Conservation (phyloP, 2,329 filamentous ascomycete species). For the Graphium sp. region DNA sequence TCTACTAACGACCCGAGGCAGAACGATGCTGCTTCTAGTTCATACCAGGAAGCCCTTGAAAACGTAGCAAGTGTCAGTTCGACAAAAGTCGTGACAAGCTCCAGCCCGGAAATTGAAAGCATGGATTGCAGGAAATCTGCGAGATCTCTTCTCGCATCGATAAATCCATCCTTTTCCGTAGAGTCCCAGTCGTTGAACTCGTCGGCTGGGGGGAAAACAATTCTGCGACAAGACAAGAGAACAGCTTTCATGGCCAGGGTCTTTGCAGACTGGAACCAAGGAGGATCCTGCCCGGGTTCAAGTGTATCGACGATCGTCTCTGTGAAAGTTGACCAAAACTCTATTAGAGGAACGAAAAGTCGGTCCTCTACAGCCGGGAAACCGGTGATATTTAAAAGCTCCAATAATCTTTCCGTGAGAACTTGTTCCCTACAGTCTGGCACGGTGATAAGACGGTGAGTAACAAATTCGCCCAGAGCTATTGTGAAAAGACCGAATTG, state of each 20-base stretch:
- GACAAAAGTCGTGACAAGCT: conserved; percentile 39
- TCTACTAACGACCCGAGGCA: conserved; percentile 54
- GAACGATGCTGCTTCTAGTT: conserved; percentile 43
- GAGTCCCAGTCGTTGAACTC: conserved; percentile 51
- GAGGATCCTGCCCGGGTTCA: conserved; percentile 37
- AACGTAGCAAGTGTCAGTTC: conserved; percentile 34
- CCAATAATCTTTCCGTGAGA: too few relatives aligned
- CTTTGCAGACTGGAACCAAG: conserved; percentile 21
- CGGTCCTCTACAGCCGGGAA: conserved; percentile 56
- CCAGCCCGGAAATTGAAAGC: conserved; percentile 41
- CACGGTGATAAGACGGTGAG: too few relatives aligned
- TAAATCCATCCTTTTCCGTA: conserved; percentile 48
- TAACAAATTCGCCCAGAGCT: conserved; percentile 52
- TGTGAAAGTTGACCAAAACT: conserved; percentile 68
- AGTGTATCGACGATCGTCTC: conserved; percentile 51
- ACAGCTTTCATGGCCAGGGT: conserved; percentile 41
- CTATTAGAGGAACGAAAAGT: conserved; percentile 56
- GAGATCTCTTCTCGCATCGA: conserved; percentile 63
- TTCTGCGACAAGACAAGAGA: conserved; percentile 50
- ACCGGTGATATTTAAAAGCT: conserved; percentile 48
- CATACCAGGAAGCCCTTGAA: conserved; percentile 31
- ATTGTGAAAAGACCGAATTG: conserved; percentile 51
- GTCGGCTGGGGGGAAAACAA: conserved; percentile 45
- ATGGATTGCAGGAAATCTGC: conserved; percentile 59
- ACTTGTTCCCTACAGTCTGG: too few relatives aligned